Conservation (phyloP, 768 basidiomycete genomes). For the Tricholoma bakamatsutake region DNA sequence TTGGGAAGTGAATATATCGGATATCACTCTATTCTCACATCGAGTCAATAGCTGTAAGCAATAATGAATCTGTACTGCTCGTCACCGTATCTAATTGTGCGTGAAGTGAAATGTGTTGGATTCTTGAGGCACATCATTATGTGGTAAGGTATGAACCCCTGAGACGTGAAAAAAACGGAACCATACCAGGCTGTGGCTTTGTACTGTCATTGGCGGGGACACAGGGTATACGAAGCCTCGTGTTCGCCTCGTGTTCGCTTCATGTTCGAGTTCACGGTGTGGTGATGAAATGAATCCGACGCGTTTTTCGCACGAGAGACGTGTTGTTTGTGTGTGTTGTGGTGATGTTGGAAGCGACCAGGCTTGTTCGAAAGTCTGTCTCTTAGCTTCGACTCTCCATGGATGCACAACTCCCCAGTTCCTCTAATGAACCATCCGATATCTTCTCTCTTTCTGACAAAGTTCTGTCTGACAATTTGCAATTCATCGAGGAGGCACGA, state of each 20-base stretch:
- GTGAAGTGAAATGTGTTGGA: no score
- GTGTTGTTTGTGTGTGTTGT: conserved; percentile 7
- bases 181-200: no score
- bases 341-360: background rate
- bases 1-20: no score
- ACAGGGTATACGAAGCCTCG: no score
- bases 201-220: no score
- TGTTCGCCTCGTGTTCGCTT: background rate
- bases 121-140: no score
- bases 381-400: conserved; percentile 44
- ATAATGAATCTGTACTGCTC: no score
- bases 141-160: no score
- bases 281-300: conserved; percentile 1
- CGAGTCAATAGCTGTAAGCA: no score
- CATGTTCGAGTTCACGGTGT: background rate
- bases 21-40: no score
- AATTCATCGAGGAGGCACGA: conserved; percentile 70
- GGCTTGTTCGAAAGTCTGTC: conserved; percentile 44
- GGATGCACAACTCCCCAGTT: conserved; percentile 29
- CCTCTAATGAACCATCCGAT: conserved; percentile 40
- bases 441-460: conserved; percentile 75
- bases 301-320: conserved; percentile 13
- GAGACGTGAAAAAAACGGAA: no score
- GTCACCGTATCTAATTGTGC: no score
- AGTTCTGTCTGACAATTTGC: conserved; percentile 59